Percentiles rank a stretch among this genome's conserved stretches.
phyloP scores from a whole-genome alignment of 495 filamentous ascomycete genomes.

The Poronia punctata region DNA sequence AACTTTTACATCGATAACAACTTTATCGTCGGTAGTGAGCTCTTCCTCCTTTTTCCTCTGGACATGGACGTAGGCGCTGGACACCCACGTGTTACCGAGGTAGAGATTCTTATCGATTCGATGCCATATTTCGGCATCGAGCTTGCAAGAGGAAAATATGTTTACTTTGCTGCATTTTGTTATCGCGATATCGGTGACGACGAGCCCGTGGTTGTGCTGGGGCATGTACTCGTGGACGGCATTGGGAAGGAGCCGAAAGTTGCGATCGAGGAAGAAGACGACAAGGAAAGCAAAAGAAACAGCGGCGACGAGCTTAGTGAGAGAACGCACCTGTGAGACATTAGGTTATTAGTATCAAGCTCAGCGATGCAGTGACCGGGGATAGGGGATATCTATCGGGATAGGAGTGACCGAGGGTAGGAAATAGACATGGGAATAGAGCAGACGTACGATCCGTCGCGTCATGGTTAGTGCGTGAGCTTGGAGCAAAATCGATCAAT shows the following conservation, averaged over 20 bases:
- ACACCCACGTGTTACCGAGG: slow-evolving; percentile 63
- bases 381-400: too few species aligned
- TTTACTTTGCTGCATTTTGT: slow-evolving; percentile 68
- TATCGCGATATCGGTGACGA: slow-evolving; percentile 88
- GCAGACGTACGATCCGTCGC: slow-evolving; percentile 37
- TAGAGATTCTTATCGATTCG: slow-evolving; percentile 91
- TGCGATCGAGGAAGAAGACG: slow-evolving; percentile 72
- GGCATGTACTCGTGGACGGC: slow-evolving; percentile 77
- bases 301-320: slow-evolving; percentile 68
- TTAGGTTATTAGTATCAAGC: slow-evolving; percentile 20
- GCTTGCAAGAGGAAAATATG: slow-evolving; percentile 68
- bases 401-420: too few species aligned
- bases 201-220: slow-evolving; percentile 67
- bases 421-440: neutral
- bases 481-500: slow-evolving; percentile 16
- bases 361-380: too few species aligned
- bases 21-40: slow-evolving; percentile 61
- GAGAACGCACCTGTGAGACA: slow-evolving; percentile 62
- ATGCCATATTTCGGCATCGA: slow-evolving; percentile 71
- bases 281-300: slow-evolving; percentile 58
- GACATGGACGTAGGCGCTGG: slow-evolving; percentile 76
- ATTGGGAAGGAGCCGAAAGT: slow-evolving; percentile 74
- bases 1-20: slow-evolving; percentile 79
- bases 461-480: slow-evolving; percentile 32
- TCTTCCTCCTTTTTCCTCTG: slow-evolving; percentile 87